Evolutionary conservation across 345 rosid genomes (phyloP), one percentile per base, ranked within the genome.

Genomic region (Laguncularia racemosa): DNA sequence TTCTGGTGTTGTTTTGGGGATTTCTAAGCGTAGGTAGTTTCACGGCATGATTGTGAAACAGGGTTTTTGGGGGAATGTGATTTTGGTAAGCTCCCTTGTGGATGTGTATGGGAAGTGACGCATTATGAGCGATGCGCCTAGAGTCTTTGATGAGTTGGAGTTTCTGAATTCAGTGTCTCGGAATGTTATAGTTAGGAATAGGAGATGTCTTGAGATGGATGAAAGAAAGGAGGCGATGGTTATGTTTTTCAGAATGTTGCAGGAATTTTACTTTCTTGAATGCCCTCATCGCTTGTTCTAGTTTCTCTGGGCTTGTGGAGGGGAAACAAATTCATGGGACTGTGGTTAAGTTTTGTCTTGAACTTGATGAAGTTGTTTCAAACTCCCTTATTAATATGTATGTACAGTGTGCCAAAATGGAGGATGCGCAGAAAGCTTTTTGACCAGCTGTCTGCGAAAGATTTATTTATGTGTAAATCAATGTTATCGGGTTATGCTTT

Each of bases 121-220:
- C 50, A 79, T 68, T 53, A 81, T 91, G 81, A 61, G 46, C 44
- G 90, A 82, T 61, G 80, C 96, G 6, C 79, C 88, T 70, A 77
- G 68, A 58, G 72, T 85, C 74, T 88, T 88, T 67, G 84, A 84
- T 71, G 95, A 82, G 72, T 80, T 91, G 66, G 66, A 57, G 53
- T 62, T 51, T 57, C 83, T 84, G 38, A 91, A 83, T 70, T 75
- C 71, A 51, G 84, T 91, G 58, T 80, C 96, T 3, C 88, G 98
- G 96, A 85, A 91, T 67, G 91, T 88, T 63, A 84, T 88, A n/a
- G 73, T 88, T 21, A 72, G 98, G n/a, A n/a, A n/a, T n/a, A n/a
- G n/a, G 62, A 65, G 91, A 73, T 85, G 82, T 72, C 80, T 88
- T 56, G 96, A 84, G 69, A 73, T 72, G 43, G 96, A 91, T 14